Evolutionary conservation across 1,284 basidiomycete species (phyloP).

Genomic region (Ganoderma resinaceum): DNA sequence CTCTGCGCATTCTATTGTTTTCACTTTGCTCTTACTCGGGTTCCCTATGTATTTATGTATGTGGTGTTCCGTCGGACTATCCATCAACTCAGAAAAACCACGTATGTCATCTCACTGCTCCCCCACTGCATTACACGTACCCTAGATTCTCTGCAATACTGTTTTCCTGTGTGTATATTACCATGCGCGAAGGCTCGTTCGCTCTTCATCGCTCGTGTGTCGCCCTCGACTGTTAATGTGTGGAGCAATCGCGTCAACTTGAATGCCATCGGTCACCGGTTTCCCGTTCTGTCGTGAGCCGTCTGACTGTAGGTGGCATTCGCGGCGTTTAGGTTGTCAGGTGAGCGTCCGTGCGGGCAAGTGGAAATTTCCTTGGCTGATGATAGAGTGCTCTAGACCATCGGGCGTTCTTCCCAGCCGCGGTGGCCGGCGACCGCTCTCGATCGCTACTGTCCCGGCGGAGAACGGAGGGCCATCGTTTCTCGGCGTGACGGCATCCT

Average conservation of each 20-base stretch:
- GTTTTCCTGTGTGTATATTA: conserved; percentile 9
- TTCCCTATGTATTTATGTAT: conserved; percentile 32
- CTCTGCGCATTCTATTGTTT: conserved; percentile 29
- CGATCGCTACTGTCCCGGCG: background rate
- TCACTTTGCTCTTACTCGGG: conserved; percentile 16
- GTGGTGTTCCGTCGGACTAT: conserved; percentile 21
- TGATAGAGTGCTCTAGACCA: background rate
- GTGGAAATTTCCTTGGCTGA: background rate
- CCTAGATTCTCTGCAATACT: conserved; percentile 9
- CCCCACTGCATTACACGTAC: conserved; percentile 11
- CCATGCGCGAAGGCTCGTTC: background rate
- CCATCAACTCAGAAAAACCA: conserved; percentile 14
- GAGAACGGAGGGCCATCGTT: background rate
- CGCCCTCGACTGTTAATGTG: background rate
- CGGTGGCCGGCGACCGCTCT: background rate
- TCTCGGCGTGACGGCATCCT: background rate
- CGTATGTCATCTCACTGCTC: conserved; percentile 9
- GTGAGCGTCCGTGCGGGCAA: background rate
- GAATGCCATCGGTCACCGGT: background rate
- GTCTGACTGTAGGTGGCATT: background rate
- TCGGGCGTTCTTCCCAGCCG: background rate
- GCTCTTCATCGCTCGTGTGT: background rate
- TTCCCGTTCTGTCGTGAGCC: background rate
- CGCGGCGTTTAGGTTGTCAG: background rate
- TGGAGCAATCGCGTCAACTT: background rate